Evolutionary conservation across 2,329 filamentous ascomycete genomes (phyloP), one percentile per base, ranked within the genome.

Genomic region (Aspergillus chevalieri): DNA sequence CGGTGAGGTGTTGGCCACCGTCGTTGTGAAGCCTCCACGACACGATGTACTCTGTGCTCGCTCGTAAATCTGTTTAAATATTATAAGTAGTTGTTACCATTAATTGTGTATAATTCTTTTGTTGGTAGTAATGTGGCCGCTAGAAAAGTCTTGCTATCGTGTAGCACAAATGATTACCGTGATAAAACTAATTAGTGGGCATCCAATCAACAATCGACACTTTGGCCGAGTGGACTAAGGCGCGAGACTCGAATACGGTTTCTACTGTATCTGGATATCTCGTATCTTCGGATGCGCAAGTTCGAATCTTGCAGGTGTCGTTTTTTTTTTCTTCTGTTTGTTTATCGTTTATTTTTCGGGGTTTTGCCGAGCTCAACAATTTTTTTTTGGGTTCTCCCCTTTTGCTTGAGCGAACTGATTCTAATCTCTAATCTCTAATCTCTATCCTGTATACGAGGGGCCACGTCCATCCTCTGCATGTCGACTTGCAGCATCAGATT

Each of bases 1-100:
- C 63, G 62, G 63, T 64, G 49, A 43, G 4, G 3, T 6, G 1
- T n/a, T 44, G 22, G 30, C 42, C 42, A 24, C 42, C n/a, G n/a
- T 44, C 12, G 2, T 2, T 14, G 6, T 2, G 24, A 28, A 22
- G 21, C 21, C 21, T 22, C 6, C 21, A 22, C 3, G 21, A 22
- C 1, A 22, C 3, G 8, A 2, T 33, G 28, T 33, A 33, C 30
- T 34, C 30, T 34, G 7, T 38, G n/a, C 17, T 30, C 10, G 26
- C 9, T 30, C 10, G 26, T 28, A 4, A 4, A 9, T 28, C 4
- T 28, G 9, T 28, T 28, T 28, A 3, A 28, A 9, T 3, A 0
- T 28, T 28, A 9, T 4, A 10, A 8, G 2, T 28, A 10, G 26
- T 28, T 28, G 2, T 28, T 10, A 28, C 4, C 3, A 28, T 28